Evolutionary conservation across 2,329 filamentous ascomycete species (phyloP).

Genomic region (Fusarium buxicola): DNA sequence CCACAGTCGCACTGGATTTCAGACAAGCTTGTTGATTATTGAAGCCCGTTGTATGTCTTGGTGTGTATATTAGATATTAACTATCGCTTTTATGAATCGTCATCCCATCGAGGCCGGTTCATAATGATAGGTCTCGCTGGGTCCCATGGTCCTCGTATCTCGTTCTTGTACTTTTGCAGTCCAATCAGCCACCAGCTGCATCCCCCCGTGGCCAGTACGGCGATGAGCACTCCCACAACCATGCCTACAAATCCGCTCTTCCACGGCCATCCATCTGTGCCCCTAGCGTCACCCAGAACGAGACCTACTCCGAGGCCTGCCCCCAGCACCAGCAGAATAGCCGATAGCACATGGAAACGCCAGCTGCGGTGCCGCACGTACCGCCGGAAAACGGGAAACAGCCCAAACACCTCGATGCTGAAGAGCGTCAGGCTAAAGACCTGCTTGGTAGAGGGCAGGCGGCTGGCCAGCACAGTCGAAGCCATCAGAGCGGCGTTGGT

Average conservation of each 20-base stretch:
- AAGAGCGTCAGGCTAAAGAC: conserved; percentile 96
- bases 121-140: conserved; percentile 90
- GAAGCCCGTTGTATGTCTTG: neutral
- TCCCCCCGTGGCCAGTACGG: conserved; percentile 85
- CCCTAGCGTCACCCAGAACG: conserved; percentile 61
- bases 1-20: neutral
- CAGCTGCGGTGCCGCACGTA: conserved; percentile 86
- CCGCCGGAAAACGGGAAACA: conserved; percentile 97
- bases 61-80: conserved; percentile 15
- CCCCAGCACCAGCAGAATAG: conserved; percentile 78
- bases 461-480: conserved; percentile 90
- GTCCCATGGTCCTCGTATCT: conserved; percentile 98
- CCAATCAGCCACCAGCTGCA: conserved; percentile 99
- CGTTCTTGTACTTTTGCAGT: conserved; percentile 98
- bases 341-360: conserved; percentile 82
- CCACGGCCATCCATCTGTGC: conserved; percentile 60
- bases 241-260: conserved; percentile 75
- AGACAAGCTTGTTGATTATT: neutral
- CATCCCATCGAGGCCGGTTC: conserved; percentile 68
- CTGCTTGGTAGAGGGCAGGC: conserved; percentile 88
- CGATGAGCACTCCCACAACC: conserved; percentile 78
- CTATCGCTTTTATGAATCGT: conserved; percentile 41
- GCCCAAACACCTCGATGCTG: conserved; percentile 95
- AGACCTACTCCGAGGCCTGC: conserved; percentile 83
- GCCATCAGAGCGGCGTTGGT: conserved; percentile 98